These are phyloP conservation scores for Parathielavia hyrcaniae DNA, from an alignment of 495 filamentous ascomycete genomes.

Conservation along the genomic window DNA sequence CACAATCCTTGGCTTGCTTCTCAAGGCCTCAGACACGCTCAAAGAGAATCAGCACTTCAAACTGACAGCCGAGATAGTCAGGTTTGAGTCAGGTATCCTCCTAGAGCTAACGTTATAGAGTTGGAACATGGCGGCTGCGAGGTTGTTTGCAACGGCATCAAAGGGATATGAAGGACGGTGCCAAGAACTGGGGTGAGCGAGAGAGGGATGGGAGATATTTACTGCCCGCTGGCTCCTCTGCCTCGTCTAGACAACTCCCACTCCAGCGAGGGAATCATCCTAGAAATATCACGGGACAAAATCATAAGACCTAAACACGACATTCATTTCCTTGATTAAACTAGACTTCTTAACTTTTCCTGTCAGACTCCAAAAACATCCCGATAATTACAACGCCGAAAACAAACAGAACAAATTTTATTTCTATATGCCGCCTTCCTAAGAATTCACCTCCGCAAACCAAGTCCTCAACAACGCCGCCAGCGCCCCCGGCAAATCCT, in stretches of 20 bases:
- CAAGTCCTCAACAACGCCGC: conserved; percentile 86
- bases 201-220: too few relatives aligned
- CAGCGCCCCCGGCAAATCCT: conserved; percentile 81
- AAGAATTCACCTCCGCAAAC: conserved; percentile 78
- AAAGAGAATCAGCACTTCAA: too few relatives aligned
- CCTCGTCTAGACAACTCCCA: background rate
- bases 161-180: too few relatives aligned
- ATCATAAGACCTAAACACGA: background rate
- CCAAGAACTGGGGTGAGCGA: too few relatives aligned
- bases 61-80: too few relatives aligned
- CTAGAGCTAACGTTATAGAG: too few relatives aligned
- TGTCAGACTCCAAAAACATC: conserved; percentile 3
- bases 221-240: too few relatives aligned
- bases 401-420: conserved; percentile 3
- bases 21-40: too few relatives aligned
- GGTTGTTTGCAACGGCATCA: too few relatives aligned
- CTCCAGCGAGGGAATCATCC: background rate
- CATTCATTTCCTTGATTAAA: background rate
- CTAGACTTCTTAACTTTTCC: conserved; percentile 7
- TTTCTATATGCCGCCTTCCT: conserved; percentile 2
- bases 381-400: background rate
- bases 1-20: too few relatives aligned
- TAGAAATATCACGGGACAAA: background rate
- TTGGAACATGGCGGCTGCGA: too few relatives aligned
- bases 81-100: too few relatives aligned